These are phyloP conservation scores for Trichoderma koningiopsis DNA, from an alignment of 2,329 filamentous ascomycete genomes.

Conservation along the genomic window DNA sequence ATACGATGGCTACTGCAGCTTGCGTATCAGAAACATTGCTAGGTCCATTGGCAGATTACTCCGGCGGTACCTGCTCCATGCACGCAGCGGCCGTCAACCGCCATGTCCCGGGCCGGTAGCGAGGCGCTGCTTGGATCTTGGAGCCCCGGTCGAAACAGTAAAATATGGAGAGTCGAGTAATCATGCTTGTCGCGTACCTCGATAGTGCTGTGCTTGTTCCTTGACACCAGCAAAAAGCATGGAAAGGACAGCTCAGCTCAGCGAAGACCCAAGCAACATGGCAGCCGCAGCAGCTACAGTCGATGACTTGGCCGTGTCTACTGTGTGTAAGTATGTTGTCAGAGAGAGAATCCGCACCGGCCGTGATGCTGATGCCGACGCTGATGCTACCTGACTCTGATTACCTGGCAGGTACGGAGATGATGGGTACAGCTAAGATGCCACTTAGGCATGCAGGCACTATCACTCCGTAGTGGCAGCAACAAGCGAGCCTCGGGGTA, in stretches of 20 bases:
- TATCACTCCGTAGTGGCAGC: not conserved
- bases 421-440: not conserved
- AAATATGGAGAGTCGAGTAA: conserved; percentile 18
- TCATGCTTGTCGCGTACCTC: not conserved
- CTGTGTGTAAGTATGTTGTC: no score
- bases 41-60: not conserved
- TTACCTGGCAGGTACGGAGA: not conserved
- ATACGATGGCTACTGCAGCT: conserved; percentile 23
- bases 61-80: conserved; percentile 10
- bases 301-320: not conserved
- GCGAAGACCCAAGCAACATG: not conserved
- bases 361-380: not conserved
- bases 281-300: conserved; percentile 1
- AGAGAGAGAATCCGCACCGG: not conserved
- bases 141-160: conserved; percentile 6
- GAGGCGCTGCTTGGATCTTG: not conserved
- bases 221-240: not conserved
- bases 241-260: not conserved
- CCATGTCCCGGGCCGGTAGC: conserved; percentile 13
- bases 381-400: not conserved
- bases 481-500: not conserved
- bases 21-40: conserved; percentile 21
- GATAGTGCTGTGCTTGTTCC: not conserved
- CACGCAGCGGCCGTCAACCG: not conserved
- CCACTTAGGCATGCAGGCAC: not conserved